Conservation (phyloP, 257 asterid genomes). For the Nemophila menziesii region DNA sequence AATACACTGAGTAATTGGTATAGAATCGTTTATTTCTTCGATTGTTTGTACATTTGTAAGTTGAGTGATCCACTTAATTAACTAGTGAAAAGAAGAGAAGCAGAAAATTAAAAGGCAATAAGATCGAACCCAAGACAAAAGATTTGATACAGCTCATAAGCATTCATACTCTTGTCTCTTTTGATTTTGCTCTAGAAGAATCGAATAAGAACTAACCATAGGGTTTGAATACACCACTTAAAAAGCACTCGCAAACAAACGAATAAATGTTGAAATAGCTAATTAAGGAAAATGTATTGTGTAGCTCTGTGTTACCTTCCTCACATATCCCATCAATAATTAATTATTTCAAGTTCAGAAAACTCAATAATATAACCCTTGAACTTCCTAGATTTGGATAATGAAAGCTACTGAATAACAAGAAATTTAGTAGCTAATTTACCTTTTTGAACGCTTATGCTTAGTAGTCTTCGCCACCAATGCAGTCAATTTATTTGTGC, state of each 20-base stretch:
- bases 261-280: neutral
- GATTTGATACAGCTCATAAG: constrained; percentile 16
- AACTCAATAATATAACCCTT: constrained; percentile 6
- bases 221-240: neutral
- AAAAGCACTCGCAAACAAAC: neutral
- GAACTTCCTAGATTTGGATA: constrained; percentile 2
- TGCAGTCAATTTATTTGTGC: constrained; percentile 30
- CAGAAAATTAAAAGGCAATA: constrained; percentile 4
- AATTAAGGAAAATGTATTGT: neutral
- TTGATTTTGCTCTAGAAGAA: constrained; percentile 8
- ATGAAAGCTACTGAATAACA: constrained; percentile 4
- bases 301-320: neutral
- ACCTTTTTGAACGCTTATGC: constrained; percentile 81
- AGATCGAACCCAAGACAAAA: constrained; percentile 18
- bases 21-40: too few relatives aligned
- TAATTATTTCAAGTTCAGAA: neutral
- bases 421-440: constrained; percentile 12
- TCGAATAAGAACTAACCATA: constrained; percentile 1
- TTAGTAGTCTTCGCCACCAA: constrained; percentile 17
- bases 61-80: neutral
- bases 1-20: neutral
- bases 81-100: too few relatives aligned
- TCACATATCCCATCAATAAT: neutral
- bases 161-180: constrained; percentile 3
- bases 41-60: neutral